Conservation (phyloP, 1,139 yeast genomes). For the Yamadazyma dushanensis region DNA sequence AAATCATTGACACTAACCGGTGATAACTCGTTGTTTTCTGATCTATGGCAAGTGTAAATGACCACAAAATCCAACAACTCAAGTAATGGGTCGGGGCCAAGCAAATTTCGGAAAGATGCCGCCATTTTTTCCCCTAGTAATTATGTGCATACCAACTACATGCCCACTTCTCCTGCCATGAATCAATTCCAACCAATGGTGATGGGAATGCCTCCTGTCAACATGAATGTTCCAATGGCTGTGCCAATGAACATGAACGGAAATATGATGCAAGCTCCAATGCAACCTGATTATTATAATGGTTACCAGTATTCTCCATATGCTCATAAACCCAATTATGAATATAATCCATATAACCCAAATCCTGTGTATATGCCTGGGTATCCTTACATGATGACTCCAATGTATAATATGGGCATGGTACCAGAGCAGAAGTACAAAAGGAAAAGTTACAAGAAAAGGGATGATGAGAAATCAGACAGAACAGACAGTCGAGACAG, state of each 20-base stretch:
- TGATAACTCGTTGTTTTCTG: neutral
- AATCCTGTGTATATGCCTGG: constrained; percentile 10
- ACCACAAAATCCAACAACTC: constrained; percentile 14
- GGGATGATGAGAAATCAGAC: neutral
- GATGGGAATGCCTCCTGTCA: constrained; percentile 6
- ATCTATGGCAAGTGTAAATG: constrained; percentile 12
- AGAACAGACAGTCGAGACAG: neutral
- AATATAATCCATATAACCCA: constrained; percentile 13
- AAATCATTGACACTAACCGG: constrained; percentile 1
- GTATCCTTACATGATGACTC: constrained; percentile 12
- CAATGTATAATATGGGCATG: constrained; percentile 10
- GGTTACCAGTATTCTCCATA: constrained; percentile 12
- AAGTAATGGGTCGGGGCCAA: constrained; percentile 26
- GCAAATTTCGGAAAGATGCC: constrained; percentile 45
- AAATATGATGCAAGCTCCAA: constrained; percentile 6
- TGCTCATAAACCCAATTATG: constrained; percentile 13
- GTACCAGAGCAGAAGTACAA: neutral
- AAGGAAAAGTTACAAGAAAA: neutral
- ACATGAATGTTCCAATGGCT: constrained; percentile 7
- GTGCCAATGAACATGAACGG: constrained; percentile 3
- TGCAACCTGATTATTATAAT: constrained; percentile 5
- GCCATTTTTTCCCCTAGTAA: constrained; percentile 41
- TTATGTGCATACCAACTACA: constrained; percentile 11
- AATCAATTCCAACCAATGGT: constrained; percentile 7
- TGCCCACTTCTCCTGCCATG: constrained; percentile 7